Percentiles rank a stretch among this genome's conserved stretches.
phyloP scores from a whole-genome alignment of 2,329 filamentous ascomycete species.

The Aspergillus arachidicola region DNA sequence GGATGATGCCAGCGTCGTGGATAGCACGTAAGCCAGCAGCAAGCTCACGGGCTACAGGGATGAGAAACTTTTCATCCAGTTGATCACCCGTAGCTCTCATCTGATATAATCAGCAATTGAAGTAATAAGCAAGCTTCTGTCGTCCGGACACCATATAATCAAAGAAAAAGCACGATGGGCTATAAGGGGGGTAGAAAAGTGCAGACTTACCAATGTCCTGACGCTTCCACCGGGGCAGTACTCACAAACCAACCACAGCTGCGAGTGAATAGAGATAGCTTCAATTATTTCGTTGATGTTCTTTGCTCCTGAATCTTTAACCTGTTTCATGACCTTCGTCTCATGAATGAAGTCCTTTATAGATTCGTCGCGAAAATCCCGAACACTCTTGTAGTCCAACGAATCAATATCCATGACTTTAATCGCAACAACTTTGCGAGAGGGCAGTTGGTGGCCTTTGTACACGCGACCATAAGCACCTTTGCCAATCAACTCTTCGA shows the following conservation, averaged over 20 bases:
- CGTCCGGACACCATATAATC: background rate
- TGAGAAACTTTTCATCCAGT: constrained; percentile 63
- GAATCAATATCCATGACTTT: constrained; percentile 56
- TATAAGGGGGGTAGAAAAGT: background rate
- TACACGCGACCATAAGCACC: constrained; percentile 55
- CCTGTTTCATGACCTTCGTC: constrained; percentile 63
- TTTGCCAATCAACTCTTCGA: constrained; percentile 55
- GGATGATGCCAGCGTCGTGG: constrained; percentile 67
- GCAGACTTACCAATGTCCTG: constrained; percentile 59
- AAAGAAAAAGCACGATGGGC: background rate
- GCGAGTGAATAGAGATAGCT: constrained; percentile 64
- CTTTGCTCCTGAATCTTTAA: constrained; percentile 63
- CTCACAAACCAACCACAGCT: constrained; percentile 68
- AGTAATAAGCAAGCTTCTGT: constrained; percentile 14
- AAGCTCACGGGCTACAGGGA: constrained; percentile 65
- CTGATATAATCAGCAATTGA: constrained; percentile 30
- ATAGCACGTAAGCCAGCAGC: constrained; percentile 64
- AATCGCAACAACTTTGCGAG: constrained; percentile 50
- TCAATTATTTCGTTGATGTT: constrained; percentile 68
- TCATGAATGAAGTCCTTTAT: constrained; percentile 62
- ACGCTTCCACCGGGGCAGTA: constrained; percentile 69
- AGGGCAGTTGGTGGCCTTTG: constrained; percentile 47
- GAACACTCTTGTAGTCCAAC: constrained; percentile 49
- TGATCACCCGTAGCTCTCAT: constrained; percentile 53
- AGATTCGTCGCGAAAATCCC: constrained; percentile 52